Conservation (phyloP, 2,329 filamentous ascomycete species). For the Colletotrichum destructivum region DNA sequence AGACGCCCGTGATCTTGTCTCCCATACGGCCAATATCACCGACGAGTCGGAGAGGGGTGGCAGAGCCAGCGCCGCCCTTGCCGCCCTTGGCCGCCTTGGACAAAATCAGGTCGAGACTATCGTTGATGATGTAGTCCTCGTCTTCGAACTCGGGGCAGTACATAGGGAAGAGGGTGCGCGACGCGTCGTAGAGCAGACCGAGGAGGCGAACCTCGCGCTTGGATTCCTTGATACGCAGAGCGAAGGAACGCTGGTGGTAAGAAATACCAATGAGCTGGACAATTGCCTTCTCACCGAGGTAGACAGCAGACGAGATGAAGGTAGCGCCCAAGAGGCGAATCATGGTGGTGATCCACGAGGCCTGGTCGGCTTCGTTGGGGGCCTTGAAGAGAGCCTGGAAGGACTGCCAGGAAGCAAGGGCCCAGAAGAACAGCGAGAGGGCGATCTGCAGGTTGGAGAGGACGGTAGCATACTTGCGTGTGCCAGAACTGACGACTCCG, state of each 20-base stretch:
- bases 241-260: constrained; percentile 88
- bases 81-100: constrained; percentile 64
- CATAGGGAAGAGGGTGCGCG: constrained; percentile 88
- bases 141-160: constrained; percentile 93
- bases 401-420: constrained; percentile 73
- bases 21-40: constrained; percentile 85
- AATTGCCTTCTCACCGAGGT: constrained; percentile 83
- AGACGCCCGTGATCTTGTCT: constrained; percentile 93
- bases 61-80: constrained; percentile 69
- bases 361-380: constrained; percentile 45
- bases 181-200: constrained; percentile 90
- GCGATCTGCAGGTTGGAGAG: constrained; percentile 76
- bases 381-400: constrained; percentile 70
- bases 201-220: constrained; percentile 89
- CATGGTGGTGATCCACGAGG: constrained; percentile 70
- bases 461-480: constrained; percentile 79
- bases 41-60: constrained; percentile 85
- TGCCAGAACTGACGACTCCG: constrained; percentile 78
- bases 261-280: constrained; percentile 88
- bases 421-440: constrained; percentile 79
- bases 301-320: constrained; percentile 78
- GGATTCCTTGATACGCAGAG: constrained; percentile 86
- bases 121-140: constrained; percentile 93
- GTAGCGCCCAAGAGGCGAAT: constrained; percentile 76
- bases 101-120: constrained; percentile 81